Conservation (phyloP, 495 filamentous ascomycete species). For the Penicillium daleae region DNA sequence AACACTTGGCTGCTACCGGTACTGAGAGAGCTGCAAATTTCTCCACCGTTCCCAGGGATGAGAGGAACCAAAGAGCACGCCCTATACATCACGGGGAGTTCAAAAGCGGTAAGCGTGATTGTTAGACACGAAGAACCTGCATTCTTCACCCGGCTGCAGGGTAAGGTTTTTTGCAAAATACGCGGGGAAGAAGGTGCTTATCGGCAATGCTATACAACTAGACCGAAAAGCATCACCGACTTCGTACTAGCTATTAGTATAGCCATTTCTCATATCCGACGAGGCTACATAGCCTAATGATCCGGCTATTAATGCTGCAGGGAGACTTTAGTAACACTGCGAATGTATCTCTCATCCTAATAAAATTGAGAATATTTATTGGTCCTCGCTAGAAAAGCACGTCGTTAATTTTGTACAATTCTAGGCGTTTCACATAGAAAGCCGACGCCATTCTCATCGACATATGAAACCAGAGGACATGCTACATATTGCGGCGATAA, state of each 20-base stretch:
- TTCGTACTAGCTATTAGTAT: neutral
- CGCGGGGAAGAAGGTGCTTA: neutral
- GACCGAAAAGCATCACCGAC: neutral
- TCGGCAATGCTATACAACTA: neutral
- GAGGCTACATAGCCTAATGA: slow-evolving; percentile 13
- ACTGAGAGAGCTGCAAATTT: neutral
- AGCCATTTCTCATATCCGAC: neutral
- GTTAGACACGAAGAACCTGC: slow-evolving; percentile 2
- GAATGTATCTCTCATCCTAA: neutral
- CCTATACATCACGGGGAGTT: slow-evolving; percentile 10
- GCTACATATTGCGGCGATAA: neutral
- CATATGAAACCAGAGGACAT: neutral
- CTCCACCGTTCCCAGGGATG: slow-evolving; percentile 1
- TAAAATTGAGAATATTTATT: neutral
- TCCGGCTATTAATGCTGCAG: slow-evolving; percentile 2
- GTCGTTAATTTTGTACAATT: neutral
- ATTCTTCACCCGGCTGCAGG: slow-evolving; percentile 16
- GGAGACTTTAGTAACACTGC: neutral
- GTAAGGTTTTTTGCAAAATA: neutral
- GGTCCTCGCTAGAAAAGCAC: too few relatives aligned
- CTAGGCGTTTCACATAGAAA: neutral
- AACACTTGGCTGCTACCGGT: neutral
- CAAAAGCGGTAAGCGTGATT: slow-evolving; percentile 7
- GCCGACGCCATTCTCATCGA: neutral
- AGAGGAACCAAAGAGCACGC: neutral